Base-by-base conservation (phyloP, 306 rosid genomes). In the Acacia confusa region DNA sequence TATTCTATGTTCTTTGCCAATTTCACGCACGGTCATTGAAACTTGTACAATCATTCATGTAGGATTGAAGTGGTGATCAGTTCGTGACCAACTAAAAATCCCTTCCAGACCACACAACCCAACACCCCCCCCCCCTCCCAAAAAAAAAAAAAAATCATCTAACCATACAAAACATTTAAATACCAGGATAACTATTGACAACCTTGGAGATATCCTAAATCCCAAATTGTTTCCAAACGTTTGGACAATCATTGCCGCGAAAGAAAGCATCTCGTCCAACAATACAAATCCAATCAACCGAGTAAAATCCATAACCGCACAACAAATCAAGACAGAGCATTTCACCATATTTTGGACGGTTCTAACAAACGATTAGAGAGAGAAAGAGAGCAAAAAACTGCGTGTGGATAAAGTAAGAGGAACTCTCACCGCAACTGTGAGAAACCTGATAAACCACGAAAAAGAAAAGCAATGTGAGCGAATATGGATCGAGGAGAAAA, bases 341-440 rank as follows among this genome's bases (percentile, higher is more conserved):
- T 16, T 22, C 25, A 9, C 45, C 17, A 24, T 55, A 53, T 22
- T 44, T 43, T 44, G 20, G 70, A 65, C 73, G 27, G 73, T 30
- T 19, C 43, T 43, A 72, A 67, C 71, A 48, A 72, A 27, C 32
- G 19, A 24, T 11, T 4, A 36, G 58, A 9, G 58, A 1, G 57
- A 12, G 44, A 66, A 74, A 78, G 45, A 43, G 13, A 69, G 85
- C 81, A 74, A 82, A n/a, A 36, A 75, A 69, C 11, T 61, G 60
- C 7, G 44, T 28, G 48, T 7, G 12, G 32, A 73, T 0, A 45
- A 24, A 57, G 53, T 9, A 74, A 15, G 63, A 74, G 70, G 20
- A 65, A 43, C 3, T 5, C 90, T 90, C 82, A 92, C 92, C 88
- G 65, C 83, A 57, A 79, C 53, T 44, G 53, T 83, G 69, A 63